These are phyloP conservation scores for Chrysoporthe deuterocubensis DNA, from an alignment of 2,329 filamentous ascomycete species.

Conservation along the genomic window DNA sequence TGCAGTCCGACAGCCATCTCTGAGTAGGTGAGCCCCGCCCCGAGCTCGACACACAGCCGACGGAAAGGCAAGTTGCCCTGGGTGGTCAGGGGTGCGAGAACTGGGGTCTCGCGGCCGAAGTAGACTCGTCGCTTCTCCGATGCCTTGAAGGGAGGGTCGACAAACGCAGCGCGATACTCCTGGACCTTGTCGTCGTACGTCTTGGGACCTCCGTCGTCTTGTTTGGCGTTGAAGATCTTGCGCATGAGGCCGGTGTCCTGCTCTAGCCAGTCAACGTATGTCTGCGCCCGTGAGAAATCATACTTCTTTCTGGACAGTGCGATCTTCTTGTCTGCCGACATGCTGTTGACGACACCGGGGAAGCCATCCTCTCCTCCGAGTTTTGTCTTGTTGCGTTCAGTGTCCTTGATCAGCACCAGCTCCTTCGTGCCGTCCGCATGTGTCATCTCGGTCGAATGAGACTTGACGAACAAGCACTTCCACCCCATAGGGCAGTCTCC, in stretches of 20 bases:
- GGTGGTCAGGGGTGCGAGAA: slow-evolving; percentile 92
- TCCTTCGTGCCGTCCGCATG: slow-evolving; percentile 82
- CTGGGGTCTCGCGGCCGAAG: slow-evolving; percentile 90
- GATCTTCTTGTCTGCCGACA: slow-evolving; percentile 72
- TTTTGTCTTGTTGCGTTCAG: slow-evolving; percentile 35
- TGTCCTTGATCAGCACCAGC: slow-evolving; percentile 66
- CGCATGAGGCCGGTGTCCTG: slow-evolving; percentile 58
- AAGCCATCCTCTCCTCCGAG: slow-evolving; percentile 49
- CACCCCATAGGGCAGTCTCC: slow-evolving; percentile 84
- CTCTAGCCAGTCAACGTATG: slow-evolving; percentile 79
- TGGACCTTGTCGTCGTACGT: slow-evolving; percentile 49
- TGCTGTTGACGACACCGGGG: slow-evolving; percentile 75
- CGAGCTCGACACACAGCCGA: slow-evolving; percentile 84
- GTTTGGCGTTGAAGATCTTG: slow-evolving; percentile 46
- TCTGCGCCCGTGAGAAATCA: slow-evolving; percentile 72
- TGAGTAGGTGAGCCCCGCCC: slow-evolving; percentile 92
- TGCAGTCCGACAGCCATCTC: slow-evolving; percentile 97
- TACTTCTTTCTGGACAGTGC: slow-evolving; percentile 74
- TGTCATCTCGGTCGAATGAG: slow-evolving; percentile 82
- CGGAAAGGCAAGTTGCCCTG: slow-evolving; percentile 97
- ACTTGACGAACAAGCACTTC: slow-evolving; percentile 90
- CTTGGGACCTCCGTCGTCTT: slow-evolving; percentile 33
- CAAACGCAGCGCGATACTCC: slow-evolving; percentile 78
- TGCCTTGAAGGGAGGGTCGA: slow-evolving; percentile 84
- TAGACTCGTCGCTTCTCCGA: slow-evolving; percentile 95